phyloP scores from a whole-genome alignment of 169 alveolate genomes.

The Plasmodium yoelii region DNA sequence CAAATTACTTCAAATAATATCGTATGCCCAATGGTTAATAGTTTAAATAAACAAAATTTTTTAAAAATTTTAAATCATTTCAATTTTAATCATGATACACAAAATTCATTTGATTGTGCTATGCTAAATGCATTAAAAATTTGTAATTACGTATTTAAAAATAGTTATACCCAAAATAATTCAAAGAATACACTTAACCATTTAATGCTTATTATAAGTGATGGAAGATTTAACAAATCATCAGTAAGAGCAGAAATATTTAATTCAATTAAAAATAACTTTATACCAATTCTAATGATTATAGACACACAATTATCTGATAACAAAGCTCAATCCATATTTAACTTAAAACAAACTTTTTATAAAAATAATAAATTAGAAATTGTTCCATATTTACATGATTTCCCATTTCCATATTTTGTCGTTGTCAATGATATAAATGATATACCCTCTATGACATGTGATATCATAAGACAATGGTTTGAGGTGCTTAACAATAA shows the following conservation, averaged over 20 bases:
- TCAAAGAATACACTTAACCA: constrained; percentile 81
- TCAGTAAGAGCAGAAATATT: constrained; percentile 91
- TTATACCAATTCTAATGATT: constrained; percentile 92
- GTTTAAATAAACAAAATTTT: constrained; percentile 60
- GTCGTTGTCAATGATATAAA: constrained; percentile 93
- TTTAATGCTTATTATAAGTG: constrained; percentile 94
- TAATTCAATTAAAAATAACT: constrained; percentile 89
- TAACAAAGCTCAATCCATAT: constrained; percentile 85
- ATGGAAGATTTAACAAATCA: constrained; percentile 97
- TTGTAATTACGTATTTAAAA: constrained; percentile 81
- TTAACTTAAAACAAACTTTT: constrained; percentile 86
- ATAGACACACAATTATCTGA: constrained; percentile 85
- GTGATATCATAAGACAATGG: constrained; percentile 90
- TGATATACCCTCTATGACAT: constrained; percentile 85
- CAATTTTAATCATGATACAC: constrained; percentile 88
- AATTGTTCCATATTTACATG: constrained; percentile 93
- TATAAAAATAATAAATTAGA: constrained; percentile 90
- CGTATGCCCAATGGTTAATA: constrained; percentile 70
- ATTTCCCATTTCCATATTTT: constrained; percentile 97
- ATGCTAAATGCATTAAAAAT: constrained; percentile 90
- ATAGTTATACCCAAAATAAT: constrained; percentile 20
- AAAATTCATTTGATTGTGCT: constrained; percentile 78
- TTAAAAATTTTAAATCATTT: constrained; percentile 80
- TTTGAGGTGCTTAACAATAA: constrained; percentile 53
- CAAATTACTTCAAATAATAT: constrained; percentile 62